Evolutionary conservation across 352 stramenopile species (phyloP).

Genomic region (Globisporangium middletonii): DNA sequence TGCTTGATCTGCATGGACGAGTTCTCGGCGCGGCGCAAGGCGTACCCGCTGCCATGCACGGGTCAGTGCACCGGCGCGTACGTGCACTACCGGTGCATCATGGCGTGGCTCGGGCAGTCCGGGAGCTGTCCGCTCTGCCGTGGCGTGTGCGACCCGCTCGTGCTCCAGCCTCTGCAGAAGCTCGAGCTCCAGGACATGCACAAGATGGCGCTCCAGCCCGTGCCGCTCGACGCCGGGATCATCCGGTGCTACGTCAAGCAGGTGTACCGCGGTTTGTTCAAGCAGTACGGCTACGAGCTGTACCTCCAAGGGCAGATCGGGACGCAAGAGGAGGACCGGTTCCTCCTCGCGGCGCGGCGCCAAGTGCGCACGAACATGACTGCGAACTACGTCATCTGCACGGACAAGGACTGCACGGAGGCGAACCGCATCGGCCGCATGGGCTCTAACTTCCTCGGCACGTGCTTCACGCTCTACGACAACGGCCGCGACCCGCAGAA

Average conservation of each 20-base stretch:
- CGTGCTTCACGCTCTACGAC: constrained; percentile 84
- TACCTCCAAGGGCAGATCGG: constrained; percentile 81
- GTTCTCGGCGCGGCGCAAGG: constrained; percentile 77
- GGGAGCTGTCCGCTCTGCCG: constrained; percentile 80
- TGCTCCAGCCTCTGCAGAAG: constrained; percentile 80
- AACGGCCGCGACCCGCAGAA: constrained; percentile 87
- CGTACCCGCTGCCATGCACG: constrained; percentile 79
- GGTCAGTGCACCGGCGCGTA: constrained; percentile 70
- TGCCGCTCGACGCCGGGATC: constrained; percentile 79
- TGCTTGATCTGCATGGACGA: constrained; percentile 89
- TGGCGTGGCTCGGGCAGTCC: constrained; percentile 83
- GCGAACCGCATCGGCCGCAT: constrained; percentile 76
- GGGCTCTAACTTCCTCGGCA: constrained; percentile 85
- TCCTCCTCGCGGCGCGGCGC: constrained; percentile 63
- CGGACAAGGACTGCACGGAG: constrained; percentile 74
- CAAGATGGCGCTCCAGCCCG: constrained; percentile 68
- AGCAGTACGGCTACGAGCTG: constrained; percentile 83
- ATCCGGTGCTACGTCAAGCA: constrained; percentile 87
- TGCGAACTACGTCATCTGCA: constrained; percentile 83
- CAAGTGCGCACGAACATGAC: constrained; percentile 88
- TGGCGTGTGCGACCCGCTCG: constrained; percentile 70
- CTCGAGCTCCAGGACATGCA: constrained; percentile 76
- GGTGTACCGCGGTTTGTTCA: constrained; percentile 83
- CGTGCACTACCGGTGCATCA: constrained; percentile 87
- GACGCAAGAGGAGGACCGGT: constrained; percentile 78